These are phyloP conservation scores for Ballota nigra DNA, from an alignment of 257 asterid species.

Conservation along the genomic window DNA sequence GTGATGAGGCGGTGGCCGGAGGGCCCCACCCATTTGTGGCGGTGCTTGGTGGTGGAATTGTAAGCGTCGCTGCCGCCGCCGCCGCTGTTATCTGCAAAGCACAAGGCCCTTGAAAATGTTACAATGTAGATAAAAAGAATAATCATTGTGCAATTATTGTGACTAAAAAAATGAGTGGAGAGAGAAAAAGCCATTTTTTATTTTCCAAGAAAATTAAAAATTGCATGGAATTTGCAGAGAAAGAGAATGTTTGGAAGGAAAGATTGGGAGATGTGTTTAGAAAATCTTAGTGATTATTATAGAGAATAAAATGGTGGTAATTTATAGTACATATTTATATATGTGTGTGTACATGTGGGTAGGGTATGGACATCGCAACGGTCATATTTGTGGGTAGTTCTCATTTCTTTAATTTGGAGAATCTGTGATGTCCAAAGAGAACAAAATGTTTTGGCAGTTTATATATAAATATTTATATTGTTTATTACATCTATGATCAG, in stretches of 20 bases:
- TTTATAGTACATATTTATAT: not conserved
- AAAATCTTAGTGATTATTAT: conserved; percentile 7
- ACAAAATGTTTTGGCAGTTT: not conserved
- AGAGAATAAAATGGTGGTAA: conserved; percentile 5
- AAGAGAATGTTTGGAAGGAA: conserved; percentile 19
- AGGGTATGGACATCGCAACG: conserved; percentile 39
- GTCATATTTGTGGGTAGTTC: conserved; percentile 43
- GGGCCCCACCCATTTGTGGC: conserved; percentile 63
- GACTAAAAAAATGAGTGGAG: not conserved
- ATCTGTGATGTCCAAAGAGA: not conserved
- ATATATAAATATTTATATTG: no score
- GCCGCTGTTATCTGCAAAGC: not conserved
- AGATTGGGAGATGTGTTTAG: not conserved
- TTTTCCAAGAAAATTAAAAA: not conserved
- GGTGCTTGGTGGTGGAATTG: conserved; percentile 28
- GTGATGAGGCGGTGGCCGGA: conserved; percentile 65
- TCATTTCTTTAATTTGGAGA: not conserved
- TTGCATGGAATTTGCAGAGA: conserved; percentile 24
- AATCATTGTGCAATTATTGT: not conserved
- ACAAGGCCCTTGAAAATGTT: not conserved
- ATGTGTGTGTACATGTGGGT: not conserved
- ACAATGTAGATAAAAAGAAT: conserved; percentile 16
- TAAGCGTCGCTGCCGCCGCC: no score
- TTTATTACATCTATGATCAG: not conserved
- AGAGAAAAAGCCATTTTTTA: conserved; percentile 31